phyloP scores from a whole-genome alignment of 139 green algal species.

The Tetradesmus obliquus region DNA sequence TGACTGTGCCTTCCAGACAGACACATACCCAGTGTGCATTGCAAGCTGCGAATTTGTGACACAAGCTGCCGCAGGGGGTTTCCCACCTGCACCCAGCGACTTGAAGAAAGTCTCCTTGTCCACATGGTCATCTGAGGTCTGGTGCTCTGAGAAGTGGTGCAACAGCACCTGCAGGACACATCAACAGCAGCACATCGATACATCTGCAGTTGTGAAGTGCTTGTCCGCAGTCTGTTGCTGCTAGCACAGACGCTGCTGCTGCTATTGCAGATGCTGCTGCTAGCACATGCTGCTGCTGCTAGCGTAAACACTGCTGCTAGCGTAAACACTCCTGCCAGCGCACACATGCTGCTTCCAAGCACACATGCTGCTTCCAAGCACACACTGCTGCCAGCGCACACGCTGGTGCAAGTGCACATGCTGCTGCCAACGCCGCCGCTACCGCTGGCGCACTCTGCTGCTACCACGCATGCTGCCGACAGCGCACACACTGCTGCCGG shows the following conservation, averaged over 20 bases:
- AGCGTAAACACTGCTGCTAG: background rate
- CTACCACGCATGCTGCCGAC: background rate
- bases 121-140: slow-evolving; percentile 24
- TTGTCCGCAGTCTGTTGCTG: background rate
- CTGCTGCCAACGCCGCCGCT: too few species aligned
- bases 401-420: too few species aligned
- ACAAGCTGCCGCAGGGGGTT: background rate
- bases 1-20: too few species aligned
- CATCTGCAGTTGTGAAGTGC: background rate
- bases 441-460: background rate
- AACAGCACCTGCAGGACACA: slow-evolving; percentile 31
- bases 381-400: too few species aligned
- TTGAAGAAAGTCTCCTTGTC: slow-evolving; percentile 43
- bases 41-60: background rate
- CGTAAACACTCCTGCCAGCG: background rate
- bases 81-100: slow-evolving; percentile 15
- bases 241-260: background rate
- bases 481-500: background rate
- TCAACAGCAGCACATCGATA: background rate
- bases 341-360: background rate
- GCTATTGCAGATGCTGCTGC: background rate
- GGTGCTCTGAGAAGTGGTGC: slow-evolving; percentile 37
- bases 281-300: background rate
- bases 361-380: too few species aligned
- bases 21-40: background rate